Conservation (phyloP, 805 yeast genomes). For the Wickerhamiella brachini region DNA sequence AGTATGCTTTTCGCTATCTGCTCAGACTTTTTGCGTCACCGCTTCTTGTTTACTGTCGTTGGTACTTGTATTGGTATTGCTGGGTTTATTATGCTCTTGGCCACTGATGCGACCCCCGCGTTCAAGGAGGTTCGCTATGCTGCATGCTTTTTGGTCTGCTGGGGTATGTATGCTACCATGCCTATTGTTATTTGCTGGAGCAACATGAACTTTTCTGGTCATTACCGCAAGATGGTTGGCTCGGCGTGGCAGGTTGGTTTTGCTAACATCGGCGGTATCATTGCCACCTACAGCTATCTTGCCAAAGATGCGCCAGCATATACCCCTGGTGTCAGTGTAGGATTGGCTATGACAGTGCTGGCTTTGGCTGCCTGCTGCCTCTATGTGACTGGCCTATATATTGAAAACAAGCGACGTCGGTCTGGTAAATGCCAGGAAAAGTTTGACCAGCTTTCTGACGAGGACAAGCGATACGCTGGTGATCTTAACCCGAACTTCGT, state of each 20-base stretch:
- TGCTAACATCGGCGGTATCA: conserved; percentile 63
- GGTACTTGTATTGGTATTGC: conserved; percentile 26
- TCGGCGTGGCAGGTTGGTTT: conserved; percentile 55
- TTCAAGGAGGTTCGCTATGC: conserved; percentile 40
- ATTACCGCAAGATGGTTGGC: conserved; percentile 43
- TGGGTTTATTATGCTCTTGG: conserved; percentile 46
- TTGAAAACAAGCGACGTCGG: conserved; percentile 19
- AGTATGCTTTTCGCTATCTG: conserved; percentile 44
- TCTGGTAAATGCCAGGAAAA: conserved; percentile 16
- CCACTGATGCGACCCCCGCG: conserved; percentile 28
- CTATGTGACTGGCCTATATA: conserved; percentile 25
- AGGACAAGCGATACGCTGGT: conserved; percentile 19
- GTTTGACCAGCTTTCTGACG: conserved; percentile 16
- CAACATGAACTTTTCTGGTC: conserved; percentile 49
- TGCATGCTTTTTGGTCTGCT: conserved; percentile 46
- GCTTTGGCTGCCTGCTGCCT: conserved; percentile 13
- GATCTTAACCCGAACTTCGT: conserved; percentile 23
- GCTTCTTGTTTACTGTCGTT: conserved; percentile 22
- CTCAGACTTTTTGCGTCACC: conserved; percentile 40
- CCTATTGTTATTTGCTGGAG: conserved; percentile 57
- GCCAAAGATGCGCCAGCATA: conserved; percentile 44
- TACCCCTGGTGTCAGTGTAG: conserved; percentile 38
- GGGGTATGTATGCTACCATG: conserved; percentile 51
- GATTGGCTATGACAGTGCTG: conserved; percentile 30
- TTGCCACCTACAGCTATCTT: conserved; percentile 44